Base-by-base conservation (phyloP, 371 early-diverging fungal species). In the Cokeromyces recurvatus region DNA sequence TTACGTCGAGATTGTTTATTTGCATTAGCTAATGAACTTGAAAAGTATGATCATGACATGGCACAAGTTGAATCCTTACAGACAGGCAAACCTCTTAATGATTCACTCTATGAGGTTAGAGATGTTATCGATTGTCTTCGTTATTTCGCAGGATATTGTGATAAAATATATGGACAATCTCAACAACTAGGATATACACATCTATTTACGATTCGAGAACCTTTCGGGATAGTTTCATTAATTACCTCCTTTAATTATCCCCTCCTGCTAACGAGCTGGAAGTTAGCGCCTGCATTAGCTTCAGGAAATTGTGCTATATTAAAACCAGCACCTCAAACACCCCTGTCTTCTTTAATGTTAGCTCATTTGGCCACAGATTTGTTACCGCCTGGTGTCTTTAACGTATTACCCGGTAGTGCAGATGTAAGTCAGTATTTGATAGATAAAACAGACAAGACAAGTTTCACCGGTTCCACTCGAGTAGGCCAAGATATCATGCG, bases 191-290 rank as follows among this genome's bases (percentile, higher is more conserved):
- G 8, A 29, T 37, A 17, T 11, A 64, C 61, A 19, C 59, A 63
- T 20, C 59, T 74, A 12, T 86, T 74, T 47, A 89, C 91, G 0
- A 39, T 75, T 27, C 73, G 79, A 32, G 89, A 89, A 51, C 89
- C 94, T 0, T 59, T 83, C 24, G 92, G 92, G 43, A 79, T 85
- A 1, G 72, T 79, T 38, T 90, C 85, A 0, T 62, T 86, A 25
- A 87, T 92, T 43, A 86, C 84, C 20, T 76, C 82, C 19, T 90
- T 87, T 64, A 92, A 92, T 65, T 92, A 87, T 52, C 93, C 93
- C 3, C 58, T 92, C 6, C 52, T 79, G 17, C 60, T 89, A 25
- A 66, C 86, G 0, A 72, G 79, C 0, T 90, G 90, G 92, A 93
- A 92, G 62, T 59, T 91, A 19, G 92, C 79, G 1, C 92, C 94